Evolutionary conservation across 768 basidiomycete genomes (phyloP).

Genomic region (Suillus cothurnatus): DNA sequence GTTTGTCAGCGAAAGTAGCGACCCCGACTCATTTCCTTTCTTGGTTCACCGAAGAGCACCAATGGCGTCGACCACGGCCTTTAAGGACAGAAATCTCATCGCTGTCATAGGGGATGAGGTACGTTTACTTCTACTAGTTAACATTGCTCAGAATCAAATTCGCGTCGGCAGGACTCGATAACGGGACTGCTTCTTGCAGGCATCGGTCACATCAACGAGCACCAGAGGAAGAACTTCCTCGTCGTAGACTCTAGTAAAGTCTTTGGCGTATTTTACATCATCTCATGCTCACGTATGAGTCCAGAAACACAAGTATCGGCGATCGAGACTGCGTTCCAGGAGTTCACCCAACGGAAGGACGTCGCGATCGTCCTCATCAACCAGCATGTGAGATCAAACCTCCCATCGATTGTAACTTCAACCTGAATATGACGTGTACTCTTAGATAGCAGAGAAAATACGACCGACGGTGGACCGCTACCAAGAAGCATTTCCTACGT

Average conservation of each 20-base stretch:
- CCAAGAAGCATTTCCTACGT: slow-evolving; percentile 92
- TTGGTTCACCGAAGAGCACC: slow-evolving; percentile 13
- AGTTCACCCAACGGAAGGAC: slow-evolving; percentile 93
- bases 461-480: slow-evolving; percentile 94
- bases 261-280: slow-evolving; percentile 1
- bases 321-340: slow-evolving; percentile 92
- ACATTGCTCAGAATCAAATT: background rate
- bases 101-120: slow-evolving; percentile 99
- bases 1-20: slow-evolving; percentile 18
- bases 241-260: slow-evolving; percentile 91
- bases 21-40: slow-evolving; percentile 19
- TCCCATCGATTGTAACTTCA: slow-evolving; percentile 10
- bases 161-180: slow-evolving; percentile 78
- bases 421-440: slow-evolving; percentile 9
- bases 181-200: slow-evolving; percentile 96
- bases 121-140: slow-evolving; percentile 15
- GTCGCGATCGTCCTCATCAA: slow-evolving; percentile 97
- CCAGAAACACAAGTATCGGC: slow-evolving; percentile 88
- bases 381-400: slow-evolving; percentile 76
- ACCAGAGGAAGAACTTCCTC: slow-evolving; percentile 97
- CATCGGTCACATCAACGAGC: slow-evolving; percentile 86
- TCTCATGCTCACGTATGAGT: slow-evolving; percentile 14
- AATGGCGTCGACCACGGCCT: slow-evolving; percentile 57
- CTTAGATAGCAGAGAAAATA: slow-evolving; percentile 95
- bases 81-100: slow-evolving; percentile 83